phyloP scores from a whole-genome alignment of 352 stramenopile genomes.

The Hyphochytrium catenoides region DNA sequence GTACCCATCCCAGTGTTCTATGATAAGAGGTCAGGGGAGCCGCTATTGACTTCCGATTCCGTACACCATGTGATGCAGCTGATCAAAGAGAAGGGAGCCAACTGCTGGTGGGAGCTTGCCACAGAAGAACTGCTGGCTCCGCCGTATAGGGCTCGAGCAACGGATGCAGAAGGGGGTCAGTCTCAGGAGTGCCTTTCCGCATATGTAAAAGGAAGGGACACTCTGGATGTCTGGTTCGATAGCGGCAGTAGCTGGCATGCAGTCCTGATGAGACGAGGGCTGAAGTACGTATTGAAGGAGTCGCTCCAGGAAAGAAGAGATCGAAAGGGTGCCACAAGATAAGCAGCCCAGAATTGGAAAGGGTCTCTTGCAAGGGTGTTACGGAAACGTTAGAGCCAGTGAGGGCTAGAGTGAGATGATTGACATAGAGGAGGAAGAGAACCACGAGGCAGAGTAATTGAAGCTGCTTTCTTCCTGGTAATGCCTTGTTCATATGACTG shows the following conservation, averaged over 20 bases:
- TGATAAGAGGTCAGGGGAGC: slow-evolving; percentile 56
- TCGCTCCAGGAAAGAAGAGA: too few relatives aligned
- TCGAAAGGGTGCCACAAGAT: too few relatives aligned
- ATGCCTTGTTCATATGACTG: slow-evolving; percentile 40
- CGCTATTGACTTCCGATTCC: slow-evolving; percentile 72
- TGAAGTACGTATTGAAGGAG: slow-evolving; percentile 2
- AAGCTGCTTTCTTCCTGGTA: slow-evolving; percentile 1
- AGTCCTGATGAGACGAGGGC: too few relatives aligned
- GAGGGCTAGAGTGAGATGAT: too few relatives aligned
- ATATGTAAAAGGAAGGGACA: slow-evolving; percentile 87
- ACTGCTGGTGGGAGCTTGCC: too few relatives aligned
- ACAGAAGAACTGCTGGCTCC: slow-evolving; percentile 54
- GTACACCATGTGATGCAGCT: slow-evolving; percentile 51
- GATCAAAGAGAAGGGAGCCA: slow-evolving; percentile 18
- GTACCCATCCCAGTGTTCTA: slow-evolving; percentile 97
- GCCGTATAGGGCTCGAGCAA: slow-evolving; percentile 75
- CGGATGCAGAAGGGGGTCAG: slow-evolving; percentile 32
- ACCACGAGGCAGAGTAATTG: too few relatives aligned
- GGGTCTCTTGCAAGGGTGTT: too few relatives aligned
- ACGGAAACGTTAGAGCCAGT: too few relatives aligned
- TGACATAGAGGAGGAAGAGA: too few relatives aligned
- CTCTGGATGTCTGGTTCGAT: slow-evolving; percentile 99
- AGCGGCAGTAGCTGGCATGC: slow-evolving; percentile 57
- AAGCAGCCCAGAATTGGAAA: too few relatives aligned
- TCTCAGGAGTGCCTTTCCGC: slow-evolving; percentile 40